Evolutionary conservation across 2,329 filamentous ascomycete genomes (phyloP), one percentile per base, ranked within the genome.

Genomic region (Endoconidiophora laricicola): DNA sequence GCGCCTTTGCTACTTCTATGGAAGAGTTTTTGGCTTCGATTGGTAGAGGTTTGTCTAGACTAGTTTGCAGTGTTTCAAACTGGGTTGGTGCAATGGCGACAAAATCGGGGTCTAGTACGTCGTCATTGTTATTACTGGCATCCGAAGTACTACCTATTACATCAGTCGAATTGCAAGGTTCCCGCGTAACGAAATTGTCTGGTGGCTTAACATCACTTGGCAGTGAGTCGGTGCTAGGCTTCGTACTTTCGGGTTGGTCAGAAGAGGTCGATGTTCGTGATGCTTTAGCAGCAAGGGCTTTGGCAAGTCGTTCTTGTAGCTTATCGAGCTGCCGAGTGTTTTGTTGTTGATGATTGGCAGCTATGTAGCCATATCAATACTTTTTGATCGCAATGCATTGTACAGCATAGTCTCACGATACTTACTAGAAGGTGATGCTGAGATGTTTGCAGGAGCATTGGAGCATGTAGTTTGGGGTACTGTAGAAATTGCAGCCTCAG

Each of bases 231-330:
- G 29, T 33, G 7, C 7, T 33, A 33, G 29, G 29, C 12, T 6
- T 33, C 12, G 29, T 2, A 33, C 29, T 33, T 10, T 40, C 33
- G 33, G 29, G 23, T 4, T 33, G n/a, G 12, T 47, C 47, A 24
- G 44, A 24, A 3, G 52, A 47, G 3, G 16, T 50, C 10, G 44
- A 50, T 4, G 52, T 29, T 23, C 47, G 46, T 3, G 49, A 36
- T 12, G 55, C 51, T 50, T 83, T 86, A 53, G 81, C 81, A 2
- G 81, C 86, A 58, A 95, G 78, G 26, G 88, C 91, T 60, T 86
- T 85, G 26, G 90, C 90, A 54, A 98, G 72, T 54, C 87, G 76
- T 62, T 94, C 88, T 61, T 95, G 88, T 41, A 98, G 70, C 48
- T 87, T 78, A 58, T 93, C 87, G 64, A 86, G 91, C 54, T 75